phyloP scores from a whole-genome alignment of 495 filamentous ascomycete species.

The Cenococcum geophilum region DNA sequence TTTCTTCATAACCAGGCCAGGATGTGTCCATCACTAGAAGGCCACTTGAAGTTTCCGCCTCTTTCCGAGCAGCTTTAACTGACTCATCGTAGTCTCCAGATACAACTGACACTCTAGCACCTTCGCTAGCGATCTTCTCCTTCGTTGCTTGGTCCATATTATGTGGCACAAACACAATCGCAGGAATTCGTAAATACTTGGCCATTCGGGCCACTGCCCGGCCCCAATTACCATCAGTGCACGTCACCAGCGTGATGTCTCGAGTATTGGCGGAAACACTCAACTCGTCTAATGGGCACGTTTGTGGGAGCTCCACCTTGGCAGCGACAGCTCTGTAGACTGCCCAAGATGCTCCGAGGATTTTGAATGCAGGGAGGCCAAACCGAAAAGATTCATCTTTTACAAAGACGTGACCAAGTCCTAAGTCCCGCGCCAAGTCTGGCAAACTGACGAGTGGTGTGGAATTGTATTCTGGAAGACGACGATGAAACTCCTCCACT shows the following conservation, averaged over 20 bases:
- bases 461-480: slow-evolving; percentile 33
- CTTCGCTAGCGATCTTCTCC: slow-evolving; percentile 52
- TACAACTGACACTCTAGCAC: slow-evolving; percentile 47
- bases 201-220: slow-evolving; percentile 63
- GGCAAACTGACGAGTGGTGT: slow-evolving; percentile 47
- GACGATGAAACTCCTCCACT: slow-evolving; percentile 33
- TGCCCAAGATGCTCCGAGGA: slow-evolving; percentile 71
- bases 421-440: slow-evolving; percentile 50
- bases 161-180: slow-evolving; percentile 52
- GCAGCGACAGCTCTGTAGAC: slow-evolving; percentile 50
- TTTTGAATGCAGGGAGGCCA: slow-evolving; percentile 67
- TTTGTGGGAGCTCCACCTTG: slow-evolving; percentile 38
- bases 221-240: slow-evolving; percentile 69
- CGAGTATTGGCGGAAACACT: slow-evolving; percentile 34
- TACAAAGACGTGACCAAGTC: slow-evolving; percentile 46
- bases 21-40: slow-evolving; percentile 62
- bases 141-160: slow-evolving; percentile 48
- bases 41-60: slow-evolving; percentile 33
- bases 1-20: slow-evolving; percentile 55
- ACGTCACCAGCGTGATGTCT: slow-evolving; percentile 44
- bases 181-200: slow-evolving; percentile 45
- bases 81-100: slow-evolving; percentile 57
- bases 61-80: slow-evolving; percentile 43
- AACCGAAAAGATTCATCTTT: slow-evolving; percentile 41
- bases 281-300: slow-evolving; percentile 40